Percentiles rank a stretch among this genome's conserved stretches.
These are phyloP conservation scores for Hirsutella minnesotensis DNA, from an alignment of 2,329 filamentous ascomycete species.

Conservation along the genomic window DNA sequence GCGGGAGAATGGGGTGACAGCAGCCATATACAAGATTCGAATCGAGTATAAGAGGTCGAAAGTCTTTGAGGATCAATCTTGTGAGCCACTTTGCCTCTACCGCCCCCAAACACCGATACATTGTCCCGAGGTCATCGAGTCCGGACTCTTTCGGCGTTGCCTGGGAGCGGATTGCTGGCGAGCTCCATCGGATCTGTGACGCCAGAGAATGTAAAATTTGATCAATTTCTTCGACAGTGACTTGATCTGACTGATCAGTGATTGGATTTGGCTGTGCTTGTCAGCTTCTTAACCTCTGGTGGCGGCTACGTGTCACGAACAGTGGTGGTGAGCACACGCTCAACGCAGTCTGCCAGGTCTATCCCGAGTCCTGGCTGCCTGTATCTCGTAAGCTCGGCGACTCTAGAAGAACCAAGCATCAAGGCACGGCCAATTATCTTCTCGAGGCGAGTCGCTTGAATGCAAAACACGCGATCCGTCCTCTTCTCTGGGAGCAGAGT, in stretches of 20 bases:
- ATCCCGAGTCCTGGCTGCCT: constrained; percentile 39
- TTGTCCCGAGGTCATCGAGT: constrained; percentile 34
- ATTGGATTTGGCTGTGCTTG: constrained; percentile 30
- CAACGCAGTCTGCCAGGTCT: constrained; percentile 63
- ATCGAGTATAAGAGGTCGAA: constrained; percentile 55
- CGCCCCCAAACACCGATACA: constrained; percentile 51
- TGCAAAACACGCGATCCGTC: constrained; percentile 64
- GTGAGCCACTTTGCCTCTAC: constrained; percentile 80
- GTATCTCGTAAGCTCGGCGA: constrained; percentile 52
- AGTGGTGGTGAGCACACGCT: constrained; percentile 49
- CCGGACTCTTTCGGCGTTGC: constrained; percentile 12
- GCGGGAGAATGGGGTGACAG: constrained; percentile 60
- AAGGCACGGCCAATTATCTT: constrained; percentile 57
- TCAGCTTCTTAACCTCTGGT: background rate
- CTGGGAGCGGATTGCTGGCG: constrained; percentile 40
- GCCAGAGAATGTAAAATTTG: constrained; percentile 52
- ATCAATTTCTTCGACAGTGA: constrained; percentile 67
- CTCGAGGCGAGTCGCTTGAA: constrained; percentile 51
- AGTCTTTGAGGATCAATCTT: constrained; percentile 66
- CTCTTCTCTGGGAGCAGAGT: constrained; percentile 65
- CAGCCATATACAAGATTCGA: constrained; percentile 38
- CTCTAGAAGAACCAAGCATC: constrained; percentile 49
- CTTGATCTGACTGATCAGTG: constrained; percentile 18
- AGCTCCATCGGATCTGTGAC: constrained; percentile 58
- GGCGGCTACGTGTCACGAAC: constrained; percentile 24